Conservation (phyloP, 208 protist genomes). For the Trypanosoma avium region DNA sequence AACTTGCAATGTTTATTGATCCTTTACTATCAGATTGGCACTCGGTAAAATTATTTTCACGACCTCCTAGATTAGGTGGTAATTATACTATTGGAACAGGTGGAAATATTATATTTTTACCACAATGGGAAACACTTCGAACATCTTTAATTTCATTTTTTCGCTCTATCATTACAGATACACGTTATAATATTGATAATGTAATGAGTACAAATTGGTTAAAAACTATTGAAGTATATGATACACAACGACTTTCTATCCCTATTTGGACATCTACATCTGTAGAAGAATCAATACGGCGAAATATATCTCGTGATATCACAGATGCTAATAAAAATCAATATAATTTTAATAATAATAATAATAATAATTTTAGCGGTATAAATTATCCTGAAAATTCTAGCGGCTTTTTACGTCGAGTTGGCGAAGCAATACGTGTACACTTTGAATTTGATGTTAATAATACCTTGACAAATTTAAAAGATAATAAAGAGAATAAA, state of each 20-base stretch:
- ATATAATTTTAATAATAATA: not conserved
- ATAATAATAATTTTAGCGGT: not conserved
- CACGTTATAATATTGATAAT: constrained; percentile 6
- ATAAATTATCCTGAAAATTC: constrained; percentile 16
- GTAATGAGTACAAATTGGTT: constrained; percentile 22
- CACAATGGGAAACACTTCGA: constrained; percentile 47
- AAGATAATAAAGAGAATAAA: no score
- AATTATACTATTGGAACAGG: constrained; percentile 27
- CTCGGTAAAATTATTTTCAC: constrained; percentile 66
- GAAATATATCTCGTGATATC: not conserved
- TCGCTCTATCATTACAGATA: constrained; percentile 29
- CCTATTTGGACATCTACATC: constrained; percentile 21
- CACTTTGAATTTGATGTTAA: constrained; percentile 47
- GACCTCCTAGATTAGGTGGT: constrained; percentile 57
- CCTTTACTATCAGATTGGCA: constrained; percentile 83
- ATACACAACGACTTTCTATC: not conserved
- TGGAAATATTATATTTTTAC: constrained; percentile 28
- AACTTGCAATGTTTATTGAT: constrained; percentile 72
- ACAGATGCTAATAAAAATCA: not conserved
- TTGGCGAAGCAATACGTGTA: constrained; percentile 43
- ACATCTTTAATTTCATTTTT: constrained; percentile 53
- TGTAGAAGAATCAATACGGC: constrained; percentile 1
- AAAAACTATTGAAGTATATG: constrained; percentile 12
- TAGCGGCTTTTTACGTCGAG: constrained; percentile 35
- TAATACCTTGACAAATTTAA: no score